Base-by-base conservation (phyloP, 805 yeast species). In the Pichia deserticola region DNA sequence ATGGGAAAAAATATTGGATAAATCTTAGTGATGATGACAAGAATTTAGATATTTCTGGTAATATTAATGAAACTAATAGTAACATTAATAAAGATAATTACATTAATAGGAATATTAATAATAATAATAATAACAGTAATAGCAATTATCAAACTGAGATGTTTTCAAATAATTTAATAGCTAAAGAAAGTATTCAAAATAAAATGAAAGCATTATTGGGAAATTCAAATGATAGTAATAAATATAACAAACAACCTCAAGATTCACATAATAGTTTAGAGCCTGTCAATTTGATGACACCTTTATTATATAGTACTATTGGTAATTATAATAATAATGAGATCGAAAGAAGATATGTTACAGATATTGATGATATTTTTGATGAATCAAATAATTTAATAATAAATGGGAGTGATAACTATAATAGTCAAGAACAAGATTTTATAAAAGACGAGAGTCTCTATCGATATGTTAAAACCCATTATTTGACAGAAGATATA, bases 1-100 rank as follows among this genome's bases (percentile, higher is more conserved):
- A 86, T 40, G 97, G 97, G 0, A 76, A 78, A 43, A 87, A 85
- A 56, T 89, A 89, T 64, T 93, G 98, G 98, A 69, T 90, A 4
- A 63, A 65, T 40, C 42, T 47, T 32, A 39, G 32, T 29, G 28
- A 30, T 20, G 46, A 45, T 9, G 49, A 7, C 10, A 32, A 30
- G 25, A 33, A 20, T 13, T 5, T 3, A 5, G 11, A 35, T 38
- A 33, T n/a, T 13, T 28, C 28, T 12, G 40, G 15, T n/a, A 28
- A 30, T 13, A 25, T 37, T 11, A 34, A 37, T 33, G 25, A 15
- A 9, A 29, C 29, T 25, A 42, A 34, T 15, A 32, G 15, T 25
- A 36, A 37, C 11, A 29, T 40, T 35, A 44, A 56, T 12, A 42
- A 51, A 25, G 48, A 52, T 9, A 28, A 20, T 8, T 5, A 29